Evolutionary conservation across 2,329 filamentous ascomycete genomes (phyloP).

Genomic region (Aspergillus sp.): DNA sequence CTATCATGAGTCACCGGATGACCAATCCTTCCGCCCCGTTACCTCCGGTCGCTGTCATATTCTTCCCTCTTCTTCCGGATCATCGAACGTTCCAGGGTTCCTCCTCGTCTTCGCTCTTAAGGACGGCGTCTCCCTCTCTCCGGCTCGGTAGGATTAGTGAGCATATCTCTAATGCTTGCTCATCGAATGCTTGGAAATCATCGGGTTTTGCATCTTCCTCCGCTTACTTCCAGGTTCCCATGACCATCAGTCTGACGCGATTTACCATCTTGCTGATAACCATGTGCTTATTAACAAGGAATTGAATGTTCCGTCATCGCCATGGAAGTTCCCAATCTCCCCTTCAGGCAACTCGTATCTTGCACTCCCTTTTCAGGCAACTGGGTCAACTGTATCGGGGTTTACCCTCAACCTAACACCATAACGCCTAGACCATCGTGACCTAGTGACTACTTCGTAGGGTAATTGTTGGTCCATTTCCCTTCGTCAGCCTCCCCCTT

Average conservation of each 20-base stretch:
- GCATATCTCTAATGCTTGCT: too few species aligned
- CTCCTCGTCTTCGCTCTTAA: background rate
- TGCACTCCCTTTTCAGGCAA: background rate
- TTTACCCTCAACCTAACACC: background rate
- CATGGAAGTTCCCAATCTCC: background rate
- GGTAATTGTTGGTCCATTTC: background rate
- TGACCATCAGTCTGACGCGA: too few species aligned
- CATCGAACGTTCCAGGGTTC: slow-evolving; percentile 11
- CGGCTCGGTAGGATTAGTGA: too few species aligned
- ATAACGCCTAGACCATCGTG: too few species aligned
- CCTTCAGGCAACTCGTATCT: background rate
- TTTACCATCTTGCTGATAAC: too few species aligned
- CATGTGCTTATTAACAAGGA: too few species aligned
- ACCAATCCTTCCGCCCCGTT: slow-evolving; percentile 20
- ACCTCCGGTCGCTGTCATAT: slow-evolving; percentile 3
- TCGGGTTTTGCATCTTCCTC: too few species aligned
- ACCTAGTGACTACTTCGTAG: too few species aligned
- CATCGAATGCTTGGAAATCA: too few species aligned
- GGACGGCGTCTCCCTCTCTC: background rate
- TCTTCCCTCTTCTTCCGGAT: background rate
- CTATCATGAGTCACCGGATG: slow-evolving; percentile 19
- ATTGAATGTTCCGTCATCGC: background rate
- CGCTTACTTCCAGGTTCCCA: too few species aligned
- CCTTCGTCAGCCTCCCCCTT: background rate
- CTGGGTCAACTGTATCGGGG: background rate